Conservation (phyloP, 768 basidiomycete genomes). For the Scleroderma bovista region DNA sequence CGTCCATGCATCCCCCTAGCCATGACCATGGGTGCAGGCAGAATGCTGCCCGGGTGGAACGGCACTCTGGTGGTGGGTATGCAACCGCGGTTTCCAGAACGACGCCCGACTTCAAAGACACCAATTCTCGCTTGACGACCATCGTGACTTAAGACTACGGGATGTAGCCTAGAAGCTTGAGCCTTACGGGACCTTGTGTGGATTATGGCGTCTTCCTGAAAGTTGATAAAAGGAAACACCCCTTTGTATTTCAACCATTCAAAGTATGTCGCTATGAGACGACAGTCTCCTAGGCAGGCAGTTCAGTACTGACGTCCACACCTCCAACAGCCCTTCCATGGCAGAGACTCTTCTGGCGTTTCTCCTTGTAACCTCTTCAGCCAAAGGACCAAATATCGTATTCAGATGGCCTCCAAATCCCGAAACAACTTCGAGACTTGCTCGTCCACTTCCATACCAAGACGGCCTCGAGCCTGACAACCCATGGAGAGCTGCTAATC, state of each 20-base stretch:
- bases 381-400: slow-evolving; percentile 72
- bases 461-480: slow-evolving; percentile 52
- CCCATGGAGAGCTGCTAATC: slow-evolving; percentile 64
- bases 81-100: slow-evolving; percentile 38
- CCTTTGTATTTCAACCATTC: no score
- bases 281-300: no score
- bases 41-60: slow-evolving; percentile 49
- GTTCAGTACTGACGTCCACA: no score
- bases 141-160: no score
- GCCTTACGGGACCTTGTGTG: no score
- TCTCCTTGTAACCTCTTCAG: slow-evolving; percentile 78
- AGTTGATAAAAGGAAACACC: no score
- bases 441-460: slow-evolving; percentile 59
- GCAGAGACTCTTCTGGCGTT: slow-evolving; percentile 77
- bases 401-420: slow-evolving; percentile 85
- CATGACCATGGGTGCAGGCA: slow-evolving; percentile 85
- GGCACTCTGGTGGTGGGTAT: slow-evolving; percentile 17
- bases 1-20: slow-evolving; percentile 71
- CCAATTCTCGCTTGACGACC: slow-evolving; percentile 6
- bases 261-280: no score
- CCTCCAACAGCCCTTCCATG: slow-evolving; percentile 36
- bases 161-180: no score
- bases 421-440: slow-evolving; percentile 55
- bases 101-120: slow-evolving; percentile 33
- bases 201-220: no score